Evolutionary conservation across 129 eudicot species (phyloP).

Genomic region (Logfia minima): DNA sequence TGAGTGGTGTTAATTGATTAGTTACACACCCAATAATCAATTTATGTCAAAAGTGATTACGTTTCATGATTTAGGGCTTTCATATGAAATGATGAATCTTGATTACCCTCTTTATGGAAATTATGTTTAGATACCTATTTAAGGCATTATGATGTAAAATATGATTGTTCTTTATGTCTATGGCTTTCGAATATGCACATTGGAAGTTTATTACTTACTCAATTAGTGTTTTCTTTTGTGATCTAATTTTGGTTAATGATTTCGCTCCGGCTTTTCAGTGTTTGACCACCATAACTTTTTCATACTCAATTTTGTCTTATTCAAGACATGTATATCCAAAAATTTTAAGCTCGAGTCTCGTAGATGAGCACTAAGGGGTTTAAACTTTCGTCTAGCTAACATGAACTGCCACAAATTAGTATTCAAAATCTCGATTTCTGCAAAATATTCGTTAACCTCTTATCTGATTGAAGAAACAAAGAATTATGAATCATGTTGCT

Average conservation of each 20-base stretch:
- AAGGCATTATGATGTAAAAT: background rate
- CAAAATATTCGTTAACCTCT: too few species aligned
- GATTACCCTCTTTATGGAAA: slow-evolving; percentile 18
- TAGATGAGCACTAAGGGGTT: too few species aligned
- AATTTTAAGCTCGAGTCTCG: too few species aligned
- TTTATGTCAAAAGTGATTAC: slow-evolving; percentile 6
- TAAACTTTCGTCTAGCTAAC: too few species aligned
- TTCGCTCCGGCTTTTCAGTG: background rate
- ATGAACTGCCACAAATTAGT: too few species aligned
- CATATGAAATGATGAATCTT: background rate
- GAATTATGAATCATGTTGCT: too few species aligned
- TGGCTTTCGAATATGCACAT: background rate
- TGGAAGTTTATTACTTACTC: slow-evolving; percentile 4
- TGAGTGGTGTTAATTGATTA: background rate
- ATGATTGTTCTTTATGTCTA: background rate
- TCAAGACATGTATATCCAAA: too few species aligned
- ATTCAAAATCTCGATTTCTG: too few species aligned
- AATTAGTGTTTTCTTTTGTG: background rate
- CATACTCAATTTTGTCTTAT: too few species aligned
- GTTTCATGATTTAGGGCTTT: slow-evolving; percentile 15
- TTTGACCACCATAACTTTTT: background rate
- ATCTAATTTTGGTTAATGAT: slow-evolving; percentile 12
- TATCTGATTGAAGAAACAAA: too few species aligned
- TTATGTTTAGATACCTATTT: slow-evolving; percentile 9
- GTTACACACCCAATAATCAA: background rate